Evolutionary conservation across 768 basidiomycete species (phyloP).

Genomic region (Termitomyces sp.): DNA sequence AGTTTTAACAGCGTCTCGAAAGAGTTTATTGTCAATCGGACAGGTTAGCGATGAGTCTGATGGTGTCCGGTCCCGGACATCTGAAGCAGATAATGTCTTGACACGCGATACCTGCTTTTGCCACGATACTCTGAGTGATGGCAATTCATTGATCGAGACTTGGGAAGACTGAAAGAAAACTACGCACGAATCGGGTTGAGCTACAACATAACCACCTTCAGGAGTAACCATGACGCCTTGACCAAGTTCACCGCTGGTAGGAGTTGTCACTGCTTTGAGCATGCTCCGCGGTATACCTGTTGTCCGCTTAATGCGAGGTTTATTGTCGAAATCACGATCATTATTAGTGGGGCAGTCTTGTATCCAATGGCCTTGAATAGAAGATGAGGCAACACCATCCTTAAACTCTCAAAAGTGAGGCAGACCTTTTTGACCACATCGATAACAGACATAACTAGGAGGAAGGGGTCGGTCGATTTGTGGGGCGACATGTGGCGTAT

Average conservation of each 20-base stretch:
- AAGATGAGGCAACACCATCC: slow-evolving; percentile 7
- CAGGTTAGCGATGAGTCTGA: slow-evolving; percentile 78
- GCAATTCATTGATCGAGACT: neutral
- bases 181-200: slow-evolving; percentile 91
- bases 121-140: slow-evolving; percentile 73
- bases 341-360: slow-evolving; percentile 98
- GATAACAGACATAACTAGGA: slow-evolving; percentile 95
- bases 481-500: slow-evolving; percentile 39
- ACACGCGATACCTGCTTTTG: slow-evolving; percentile 82
- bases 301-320: slow-evolving; percentile 94
- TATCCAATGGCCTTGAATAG: slow-evolving; percentile 89
- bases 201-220: slow-evolving; percentile 96
- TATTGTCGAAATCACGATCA: slow-evolving; percentile 90
- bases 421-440: slow-evolving; percentile 95
- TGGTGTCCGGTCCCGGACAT: slow-evolving; percentile 83
- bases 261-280: slow-evolving; percentile 92
- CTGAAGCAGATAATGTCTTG: slow-evolving; percentile 79
- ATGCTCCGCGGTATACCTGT: slow-evolving; percentile 98
- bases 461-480: slow-evolving; percentile 78
- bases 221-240: slow-evolving; percentile 98
- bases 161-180: neutral
- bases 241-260: slow-evolving; percentile 59
- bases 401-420: neutral
- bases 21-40: slow-evolving; percentile 88
- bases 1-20: slow-evolving; percentile 92